Evolutionary conservation across 495 filamentous ascomycete genomes (phyloP), one percentile per base, ranked within the genome.

Genomic region (Trichoderma reesei): DNA sequence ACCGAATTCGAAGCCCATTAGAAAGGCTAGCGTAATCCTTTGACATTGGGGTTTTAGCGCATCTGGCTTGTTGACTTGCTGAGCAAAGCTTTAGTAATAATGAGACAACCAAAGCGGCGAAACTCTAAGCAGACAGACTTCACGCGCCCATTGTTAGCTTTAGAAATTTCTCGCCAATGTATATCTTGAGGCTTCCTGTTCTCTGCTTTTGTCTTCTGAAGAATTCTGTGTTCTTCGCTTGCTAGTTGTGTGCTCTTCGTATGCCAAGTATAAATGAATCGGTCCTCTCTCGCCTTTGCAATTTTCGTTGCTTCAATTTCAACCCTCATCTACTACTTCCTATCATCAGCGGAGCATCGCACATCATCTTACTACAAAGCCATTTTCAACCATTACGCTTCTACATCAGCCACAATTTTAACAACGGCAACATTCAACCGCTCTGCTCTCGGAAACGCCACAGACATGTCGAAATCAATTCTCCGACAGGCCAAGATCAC

Each of bases 401-500:
- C 31, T 34, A 56, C 51, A 46, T n/a, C 42, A 46, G 6, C 42
- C 16, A n/a, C 16, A 10, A 31, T 33, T 3, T 11, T 38, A 64
- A 2, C 60, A 65, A 6, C 59, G 59, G 13, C 3, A 60, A 62
- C 65, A 39, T 61, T 44, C 39, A 37, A 36, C 14, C 44, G 1
- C 9, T 34, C 63, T 33, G 20, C 61, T 60, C 60, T 70, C 68
- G 74, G 69, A 67, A 59, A 70, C 18, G 59, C 70, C 68, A 75
- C 72, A 62, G 74, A 65, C 66, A 70, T 73, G 62, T 85, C 85
- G 81, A 73, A 82, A 44, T 83, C 81, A 68, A 74, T 80, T 56
- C 82, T 87, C 66, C 67, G 78, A 34, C 80, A 88, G 79, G 85
- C 84, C 56, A 85, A 82, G 67, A 85, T 90, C 72, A 79, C 80